Evolutionary conservation across 768 basidiomycete species (phyloP).

Genomic region (Lactarius akahatsu): DNA sequence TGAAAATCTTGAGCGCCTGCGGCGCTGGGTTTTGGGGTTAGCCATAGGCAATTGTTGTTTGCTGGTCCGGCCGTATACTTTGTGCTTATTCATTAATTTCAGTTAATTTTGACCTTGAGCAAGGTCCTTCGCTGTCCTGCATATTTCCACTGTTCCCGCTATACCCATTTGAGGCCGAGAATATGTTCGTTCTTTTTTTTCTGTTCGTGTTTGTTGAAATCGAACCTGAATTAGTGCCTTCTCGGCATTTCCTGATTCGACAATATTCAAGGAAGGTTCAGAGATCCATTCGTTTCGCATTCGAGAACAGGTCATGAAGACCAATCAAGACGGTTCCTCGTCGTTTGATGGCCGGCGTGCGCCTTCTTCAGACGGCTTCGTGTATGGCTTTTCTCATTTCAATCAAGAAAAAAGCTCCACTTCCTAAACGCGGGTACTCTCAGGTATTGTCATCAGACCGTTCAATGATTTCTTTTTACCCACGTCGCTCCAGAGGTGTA

Average conservation of each 20-base stretch:
- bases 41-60: conserved; percentile 52
- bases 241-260: conserved; percentile 87
- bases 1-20: conserved; percentile 49
- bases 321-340: conserved; percentile 29
- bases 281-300: conserved; percentile 87
- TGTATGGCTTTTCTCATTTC: conserved; percentile 80
- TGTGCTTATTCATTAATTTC: conserved; percentile 23
- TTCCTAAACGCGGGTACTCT: conserved; percentile 75
- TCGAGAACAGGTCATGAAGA: conserved; percentile 40
- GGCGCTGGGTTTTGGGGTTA: conserved; percentile 67
- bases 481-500: conserved; percentile 53
- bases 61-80: neutral
- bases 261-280: conserved; percentile 80
- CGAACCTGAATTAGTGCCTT: conserved; percentile 63
- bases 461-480: conserved; percentile 14
- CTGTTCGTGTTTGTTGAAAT: conserved; percentile 16
- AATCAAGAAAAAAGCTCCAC: conserved; percentile 62
- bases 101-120: conserved; percentile 89
- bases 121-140: conserved; percentile 75
- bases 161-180: conserved; percentile 68
- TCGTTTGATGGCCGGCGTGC: conserved; percentile 38
- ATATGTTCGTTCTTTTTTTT: conserved; percentile 59
- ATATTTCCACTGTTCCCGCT: conserved; percentile 68
- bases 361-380: conserved; percentile 57
- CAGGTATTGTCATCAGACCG: conserved; percentile 49